A percentile compares a stretch with the other conserved stretches of the same genome.
phyloP scores from a whole-genome alignment of 2,329 filamentous ascomycete genomes.

The Pseudocercospora fijiensis region DNA sequence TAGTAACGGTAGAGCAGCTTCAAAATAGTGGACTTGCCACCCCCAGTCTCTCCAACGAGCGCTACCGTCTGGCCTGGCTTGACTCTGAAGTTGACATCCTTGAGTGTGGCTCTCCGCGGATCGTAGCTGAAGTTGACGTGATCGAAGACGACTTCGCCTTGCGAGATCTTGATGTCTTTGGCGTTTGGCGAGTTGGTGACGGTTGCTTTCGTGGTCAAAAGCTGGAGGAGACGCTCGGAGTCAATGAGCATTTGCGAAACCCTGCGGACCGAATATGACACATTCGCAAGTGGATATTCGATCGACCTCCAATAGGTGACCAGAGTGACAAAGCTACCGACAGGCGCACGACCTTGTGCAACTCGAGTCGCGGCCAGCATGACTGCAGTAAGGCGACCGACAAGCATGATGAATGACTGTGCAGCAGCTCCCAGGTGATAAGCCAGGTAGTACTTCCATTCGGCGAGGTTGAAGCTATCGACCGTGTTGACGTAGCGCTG shows the following conservation, averaged over 20 bases:
- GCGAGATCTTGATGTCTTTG: conserved; percentile 45
- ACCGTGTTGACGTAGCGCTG: conserved; percentile 49
- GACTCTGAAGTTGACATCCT: conserved; percentile 51
- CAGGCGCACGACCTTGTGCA: conserved; percentile 48
- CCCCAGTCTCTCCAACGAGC: conserved; percentile 62
- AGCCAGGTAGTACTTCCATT: conserved; percentile 32
- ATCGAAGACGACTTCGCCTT: conserved; percentile 55
- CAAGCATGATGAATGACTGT: conserved; percentile 50
- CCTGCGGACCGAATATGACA: conserved; percentile 52
- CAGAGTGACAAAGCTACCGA: conserved; percentile 65
- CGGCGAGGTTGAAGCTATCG: conserved; percentile 38
- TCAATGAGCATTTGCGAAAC: conserved; percentile 60
- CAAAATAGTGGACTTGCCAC: conserved; percentile 62
- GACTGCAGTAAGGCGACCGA: conserved; percentile 52
- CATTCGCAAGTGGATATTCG: conserved; percentile 50
- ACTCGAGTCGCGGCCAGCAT: conserved; percentile 57
- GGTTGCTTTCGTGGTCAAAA: conserved; percentile 59
- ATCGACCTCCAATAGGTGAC: conserved; percentile 61
- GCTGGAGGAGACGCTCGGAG: conserved; percentile 60
- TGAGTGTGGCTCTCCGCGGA: conserved; percentile 52
- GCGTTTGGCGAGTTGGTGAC: conserved; percentile 53
- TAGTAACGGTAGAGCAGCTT: conserved; percentile 63
- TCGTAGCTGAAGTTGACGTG: conserved; percentile 59
- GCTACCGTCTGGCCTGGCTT: conserved; percentile 58
- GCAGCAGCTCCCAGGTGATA: conserved; percentile 41